phyloP scores from a whole-genome alignment of 345 rosid genomes.

The Gossypium arboreum region DNA sequence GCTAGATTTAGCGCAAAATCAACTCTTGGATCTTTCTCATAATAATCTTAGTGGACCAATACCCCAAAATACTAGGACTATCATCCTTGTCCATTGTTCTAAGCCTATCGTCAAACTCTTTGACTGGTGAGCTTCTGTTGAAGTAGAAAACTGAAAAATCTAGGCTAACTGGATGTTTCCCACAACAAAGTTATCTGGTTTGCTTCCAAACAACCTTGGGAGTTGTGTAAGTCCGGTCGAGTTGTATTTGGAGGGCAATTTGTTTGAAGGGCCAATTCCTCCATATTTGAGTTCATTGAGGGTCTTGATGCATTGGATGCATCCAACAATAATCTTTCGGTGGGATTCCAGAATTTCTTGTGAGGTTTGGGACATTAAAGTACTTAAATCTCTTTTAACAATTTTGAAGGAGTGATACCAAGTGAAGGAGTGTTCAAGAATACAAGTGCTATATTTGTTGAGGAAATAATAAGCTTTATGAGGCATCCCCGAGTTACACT shows the following conservation, averaged over 20 bases:
- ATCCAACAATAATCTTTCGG: constrained; percentile 17
- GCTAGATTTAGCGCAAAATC: neutral
- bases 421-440: constrained; percentile 26
- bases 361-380: neutral
- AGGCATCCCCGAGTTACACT: constrained; percentile 7
- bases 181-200: neutral
- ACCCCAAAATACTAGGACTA: neutral
- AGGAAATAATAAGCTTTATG: constrained; percentile 22
- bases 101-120: neutral
- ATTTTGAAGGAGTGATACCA: constrained; percentile 26
- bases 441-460: constrained; percentile 9
- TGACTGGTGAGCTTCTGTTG: neutral
- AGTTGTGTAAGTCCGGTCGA: neutral
- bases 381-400: constrained; percentile 27
- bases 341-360: constrained; percentile 13
- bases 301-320: neutral
- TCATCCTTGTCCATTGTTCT: neutral
- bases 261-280: constrained; percentile 15
- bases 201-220: constrained; percentile 6
- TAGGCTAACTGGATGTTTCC: neutral
- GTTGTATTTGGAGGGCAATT: neutral
- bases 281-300: neutral
- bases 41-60: constrained; percentile 16
- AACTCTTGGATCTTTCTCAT: neutral
- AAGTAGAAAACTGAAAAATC: neutral